phyloP scores from a whole-genome alignment of 2,329 filamentous ascomycete genomes.

The Claviceps citrina region DNA sequence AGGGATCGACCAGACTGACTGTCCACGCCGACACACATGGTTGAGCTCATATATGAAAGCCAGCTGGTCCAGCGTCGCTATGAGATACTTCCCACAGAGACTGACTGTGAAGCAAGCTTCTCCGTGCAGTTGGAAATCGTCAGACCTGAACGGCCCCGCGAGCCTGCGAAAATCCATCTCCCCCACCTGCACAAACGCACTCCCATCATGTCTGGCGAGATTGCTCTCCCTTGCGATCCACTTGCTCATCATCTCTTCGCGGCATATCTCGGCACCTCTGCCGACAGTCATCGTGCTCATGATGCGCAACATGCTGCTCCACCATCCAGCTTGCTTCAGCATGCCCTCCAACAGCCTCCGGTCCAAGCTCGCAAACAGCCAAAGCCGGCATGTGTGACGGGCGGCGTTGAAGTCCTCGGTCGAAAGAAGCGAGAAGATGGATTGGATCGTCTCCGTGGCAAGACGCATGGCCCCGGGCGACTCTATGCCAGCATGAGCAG shows the following conservation, averaged over 20 bases:
- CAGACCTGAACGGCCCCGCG: conserved; percentile 9
- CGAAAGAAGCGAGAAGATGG: conserved; percentile 19
- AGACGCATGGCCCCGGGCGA: conserved; percentile 14
- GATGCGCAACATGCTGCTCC: conserved; percentile 19
- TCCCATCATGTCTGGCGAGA: conserved; percentile 8
- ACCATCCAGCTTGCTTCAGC: conserved; percentile 41
- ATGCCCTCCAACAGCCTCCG: conserved; percentile 32
- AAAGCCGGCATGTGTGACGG: conserved; percentile 41
- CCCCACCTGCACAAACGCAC: conserved; percentile 19
- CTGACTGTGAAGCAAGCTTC: conserved; percentile 34
- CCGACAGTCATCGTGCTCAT: conserved; percentile 10
- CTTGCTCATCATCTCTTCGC: conserved; percentile 24
- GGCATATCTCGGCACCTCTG: conserved; percentile 8
- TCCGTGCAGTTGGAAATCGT: conserved; percentile 12
- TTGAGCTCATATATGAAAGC: conserved; percentile 40
- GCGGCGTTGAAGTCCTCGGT: conserved; percentile 41
- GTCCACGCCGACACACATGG: conserved; percentile 18
- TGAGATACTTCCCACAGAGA: conserved; percentile 40
- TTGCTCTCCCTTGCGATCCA: conserved; percentile 26
- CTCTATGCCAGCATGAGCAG: conserved; percentile 1
- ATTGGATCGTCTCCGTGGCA: conserved; percentile 22
- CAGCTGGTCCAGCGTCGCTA: conserved; percentile 36
- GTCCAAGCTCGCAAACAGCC: conserved; percentile 44
- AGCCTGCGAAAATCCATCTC: conserved; percentile 23
- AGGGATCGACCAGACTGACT: conserved; percentile 14